Base-by-base conservation (phyloP, 495 filamentous ascomycete species). In the Penicillium dipodomyicola region DNA sequence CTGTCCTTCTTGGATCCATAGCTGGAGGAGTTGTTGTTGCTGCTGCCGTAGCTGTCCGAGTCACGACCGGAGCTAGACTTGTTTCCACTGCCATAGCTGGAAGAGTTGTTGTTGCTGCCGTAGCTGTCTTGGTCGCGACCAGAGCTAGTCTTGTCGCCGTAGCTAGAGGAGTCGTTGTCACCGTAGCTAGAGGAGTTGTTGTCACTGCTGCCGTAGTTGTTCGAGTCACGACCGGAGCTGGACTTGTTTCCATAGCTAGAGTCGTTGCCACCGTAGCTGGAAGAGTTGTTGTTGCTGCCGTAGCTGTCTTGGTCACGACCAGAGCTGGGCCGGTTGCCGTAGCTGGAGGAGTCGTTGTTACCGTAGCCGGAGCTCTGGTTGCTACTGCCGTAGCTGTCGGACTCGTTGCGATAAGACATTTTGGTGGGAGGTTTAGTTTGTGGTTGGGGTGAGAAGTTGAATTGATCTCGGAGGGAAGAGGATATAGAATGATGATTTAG, bases 331-430 rank as follows among this genome's bases (percentile, higher is more conserved):
- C 27, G 11, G 20, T 51, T 51, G 14, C 12, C 15, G 5, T 22
- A 33, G 15, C 39, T 39, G 7, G 19, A 39, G 12, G 19, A 39
- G 6, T 51, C 9, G 27, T 46, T 29, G 22, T 33, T 25, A 17
- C 52, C 22, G 39, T 40, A 42, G n/a, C 52, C 32, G 41, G 42
- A 54, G 52, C 14, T 46, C 41, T 44, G 22, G 41, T 52, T 52
- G 39, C 39, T 25, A 39, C 50, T 52, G 50, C 50, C 50, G 39
- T 54, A 54, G 52, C 42, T 54, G 15, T 47, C 33, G 19, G 52
- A 54, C 6, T 54, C 43, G 52, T 54, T 54, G 42, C 33, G 30
- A 43, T 54, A 54, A 39, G 52, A 54, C 52, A 54, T 54, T 12
- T 12, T 30, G 32, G 14, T 25, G 29, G 9, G 19, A 9, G 4